Percentiles rank a stretch among this genome's conserved stretches.
phyloP scores from a whole-genome alignment of 805 yeast species.

The Myxozyma vanderwaltii region DNA sequence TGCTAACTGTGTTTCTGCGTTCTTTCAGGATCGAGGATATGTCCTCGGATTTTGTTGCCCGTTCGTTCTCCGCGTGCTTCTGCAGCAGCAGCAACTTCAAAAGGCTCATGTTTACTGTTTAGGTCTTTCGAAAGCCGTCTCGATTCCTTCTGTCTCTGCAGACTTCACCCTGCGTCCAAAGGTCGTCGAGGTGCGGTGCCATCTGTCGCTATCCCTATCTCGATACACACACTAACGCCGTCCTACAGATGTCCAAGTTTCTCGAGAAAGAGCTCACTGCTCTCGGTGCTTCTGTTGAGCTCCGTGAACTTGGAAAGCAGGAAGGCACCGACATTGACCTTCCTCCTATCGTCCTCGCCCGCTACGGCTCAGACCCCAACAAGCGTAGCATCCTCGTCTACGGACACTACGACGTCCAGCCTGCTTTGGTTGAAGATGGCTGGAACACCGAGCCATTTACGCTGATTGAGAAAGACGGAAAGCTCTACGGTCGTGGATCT shows the following conservation, averaged over 20 bases:
- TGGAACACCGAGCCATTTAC: slow-evolving; percentile 93
- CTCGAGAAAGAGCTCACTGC: slow-evolving; percentile 65
- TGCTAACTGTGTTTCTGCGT: background rate
- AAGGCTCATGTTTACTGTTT: background rate
- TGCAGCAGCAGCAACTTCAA: background rate
- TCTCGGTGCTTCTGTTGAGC: slow-evolving; percentile 77
- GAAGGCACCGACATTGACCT: slow-evolving; percentile 63
- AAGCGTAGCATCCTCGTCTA: slow-evolving; percentile 90
- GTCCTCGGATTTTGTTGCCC: slow-evolving; percentile 22
- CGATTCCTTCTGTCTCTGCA: slow-evolving; percentile 91
- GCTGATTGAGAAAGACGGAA: slow-evolving; percentile 66
- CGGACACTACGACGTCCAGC: slow-evolving; percentile 99
- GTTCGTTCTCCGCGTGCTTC: slow-evolving; percentile 8
- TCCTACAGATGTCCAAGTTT: slow-evolving; percentile 74
- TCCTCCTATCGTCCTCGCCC: slow-evolving; percentile 94
- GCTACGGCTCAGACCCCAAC: slow-evolving; percentile 75
- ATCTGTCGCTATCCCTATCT: too few species aligned
- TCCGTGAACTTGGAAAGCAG: slow-evolving; percentile 82
- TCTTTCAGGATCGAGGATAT: slow-evolving; percentile 27
- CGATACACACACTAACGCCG: background rate
- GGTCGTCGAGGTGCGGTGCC: slow-evolving; percentile 59
- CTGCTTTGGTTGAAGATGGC: slow-evolving; percentile 89
- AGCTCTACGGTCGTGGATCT: slow-evolving; percentile 87
- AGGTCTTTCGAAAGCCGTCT: slow-evolving; percentile 78
- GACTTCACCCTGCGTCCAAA: slow-evolving; percentile 86